Conservation (phyloP, 768 basidiomycete species). For the Tulasnella calospora region DNA sequence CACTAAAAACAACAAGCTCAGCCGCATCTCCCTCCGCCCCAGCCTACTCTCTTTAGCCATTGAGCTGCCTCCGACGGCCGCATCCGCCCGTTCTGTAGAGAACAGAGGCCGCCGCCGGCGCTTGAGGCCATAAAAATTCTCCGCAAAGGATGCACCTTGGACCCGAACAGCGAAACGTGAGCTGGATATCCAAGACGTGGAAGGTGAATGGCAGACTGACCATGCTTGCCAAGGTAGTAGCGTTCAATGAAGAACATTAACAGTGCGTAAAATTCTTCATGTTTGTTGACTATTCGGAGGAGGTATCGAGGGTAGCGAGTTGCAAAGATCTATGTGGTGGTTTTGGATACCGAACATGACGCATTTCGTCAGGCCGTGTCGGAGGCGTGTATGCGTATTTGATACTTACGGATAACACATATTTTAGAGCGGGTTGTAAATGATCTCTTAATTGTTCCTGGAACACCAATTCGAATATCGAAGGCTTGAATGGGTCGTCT, state of each 20-base stretch:
- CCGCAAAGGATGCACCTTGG: conserved; percentile 86
- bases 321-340: conserved; percentile 68
- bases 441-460: conserved; percentile 90
- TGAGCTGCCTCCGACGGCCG: conserved; percentile 62
- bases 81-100: conserved; percentile 59
- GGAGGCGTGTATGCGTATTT: neutral
- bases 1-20: conserved; percentile 76
- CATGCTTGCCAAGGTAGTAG: conserved; percentile 81
- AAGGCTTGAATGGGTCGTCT: conserved; percentile 32
- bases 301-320: conserved; percentile 92
- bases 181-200: neutral
- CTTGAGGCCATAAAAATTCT: conserved; percentile 93
- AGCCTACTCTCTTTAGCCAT: conserved; percentile 54
- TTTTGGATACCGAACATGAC: neutral
- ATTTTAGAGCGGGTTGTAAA: conserved; percentile 90
- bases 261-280: conserved; percentile 92
- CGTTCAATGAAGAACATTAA: conserved; percentile 87
- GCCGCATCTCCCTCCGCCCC: conserved; percentile 60
- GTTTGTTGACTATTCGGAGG: conserved; percentile 81
- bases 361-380: neutral
- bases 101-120: conserved; percentile 67
- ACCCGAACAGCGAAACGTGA: neutral
- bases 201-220: conserved; percentile 43
- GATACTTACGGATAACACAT: conserved; percentile 74
- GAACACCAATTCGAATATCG: conserved; percentile 82